phyloP scores from a whole-genome alignment of 441 rosid genomes.

The Populus tomentosa region DNA sequence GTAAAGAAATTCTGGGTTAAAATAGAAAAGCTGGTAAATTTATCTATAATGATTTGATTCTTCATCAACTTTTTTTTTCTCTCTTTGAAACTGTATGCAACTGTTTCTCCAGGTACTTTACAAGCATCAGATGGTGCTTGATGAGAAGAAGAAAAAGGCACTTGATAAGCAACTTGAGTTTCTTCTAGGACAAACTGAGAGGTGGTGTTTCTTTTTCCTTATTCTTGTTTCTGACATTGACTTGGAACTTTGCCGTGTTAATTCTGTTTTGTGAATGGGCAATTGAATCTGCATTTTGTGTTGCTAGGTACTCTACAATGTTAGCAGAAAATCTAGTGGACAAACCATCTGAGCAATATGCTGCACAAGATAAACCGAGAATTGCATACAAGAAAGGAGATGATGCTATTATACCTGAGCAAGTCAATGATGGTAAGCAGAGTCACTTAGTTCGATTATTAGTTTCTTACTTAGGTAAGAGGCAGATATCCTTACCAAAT shows the following conservation, averaged over 20 bases:
- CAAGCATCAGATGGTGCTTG: slow-evolving; percentile 94
- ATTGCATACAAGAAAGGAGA: slow-evolving; percentile 34
- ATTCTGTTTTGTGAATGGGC: background rate
- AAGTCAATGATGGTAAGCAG: slow-evolving; percentile 46
- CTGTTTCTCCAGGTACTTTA: slow-evolving; percentile 68
- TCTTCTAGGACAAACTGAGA: slow-evolving; percentile 98
- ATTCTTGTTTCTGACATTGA: background rate
- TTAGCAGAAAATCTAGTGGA: slow-evolving; percentile 95
- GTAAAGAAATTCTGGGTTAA: slow-evolving; percentile 96
- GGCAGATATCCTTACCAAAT: background rate
- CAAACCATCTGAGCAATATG: slow-evolving; percentile 38
- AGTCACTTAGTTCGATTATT: slow-evolving; percentile 19
- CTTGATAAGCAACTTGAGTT: slow-evolving; percentile 98
- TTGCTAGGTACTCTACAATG: slow-evolving; percentile 92
- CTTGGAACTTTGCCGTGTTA: background rate
- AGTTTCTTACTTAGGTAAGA: background rate
- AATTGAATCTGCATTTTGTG: slow-evolving; percentile 12
- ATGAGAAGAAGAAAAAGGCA: slow-evolving; percentile 95
- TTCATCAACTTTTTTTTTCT: background rate
- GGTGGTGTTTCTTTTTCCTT: slow-evolving; percentile 35
- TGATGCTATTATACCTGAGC: slow-evolving; percentile 27
- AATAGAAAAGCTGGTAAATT: slow-evolving; percentile 95
- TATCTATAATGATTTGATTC: slow-evolving; percentile 13
- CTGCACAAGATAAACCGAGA: slow-evolving; percentile 27
- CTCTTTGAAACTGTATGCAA: slow-evolving; percentile 3